A percentile compares a stretch with the other conserved stretches of the same genome.
phyloP scores from a whole-genome alignment of 805 yeast genomes.

The Suhomyces prunicola region DNA sequence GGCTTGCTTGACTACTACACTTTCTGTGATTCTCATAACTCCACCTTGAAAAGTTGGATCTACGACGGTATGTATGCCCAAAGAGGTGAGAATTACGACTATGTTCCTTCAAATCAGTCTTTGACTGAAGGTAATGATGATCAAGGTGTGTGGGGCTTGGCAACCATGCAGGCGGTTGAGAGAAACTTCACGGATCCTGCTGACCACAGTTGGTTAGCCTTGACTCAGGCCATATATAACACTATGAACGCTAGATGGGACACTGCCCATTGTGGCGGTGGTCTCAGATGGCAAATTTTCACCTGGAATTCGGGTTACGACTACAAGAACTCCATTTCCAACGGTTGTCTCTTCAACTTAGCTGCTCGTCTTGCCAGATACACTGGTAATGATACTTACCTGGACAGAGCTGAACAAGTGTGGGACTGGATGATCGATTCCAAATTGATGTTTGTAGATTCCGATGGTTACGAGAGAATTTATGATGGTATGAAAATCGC shows the following conservation, averaged over 20 bases:
- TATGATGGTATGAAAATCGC: slow-evolving; percentile 59
- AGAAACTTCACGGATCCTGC: slow-evolving; percentile 48
- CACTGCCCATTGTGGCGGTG: slow-evolving; percentile 68
- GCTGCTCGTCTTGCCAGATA: slow-evolving; percentile 86
- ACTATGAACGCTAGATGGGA: slow-evolving; percentile 94
- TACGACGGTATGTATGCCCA: slow-evolving; percentile 42
- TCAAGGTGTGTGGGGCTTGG: slow-evolving; percentile 52
- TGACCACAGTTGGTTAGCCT: slow-evolving; percentile 72
- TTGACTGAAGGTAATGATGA: slow-evolving; percentile 51
- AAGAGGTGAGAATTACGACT: slow-evolving; percentile 39
- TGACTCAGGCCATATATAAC: slow-evolving; percentile 87
- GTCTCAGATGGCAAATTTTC: slow-evolving; percentile 94
- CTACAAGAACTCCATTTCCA: slow-evolving; percentile 88
- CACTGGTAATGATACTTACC: slow-evolving; percentile 70
- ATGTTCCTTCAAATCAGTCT: slow-evolving; percentile 45
- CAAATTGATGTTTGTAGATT: slow-evolving; percentile 14
- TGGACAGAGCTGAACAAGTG: slow-evolving; percentile 67
- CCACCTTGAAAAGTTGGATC: slow-evolving; percentile 26
- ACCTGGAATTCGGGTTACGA: slow-evolving; percentile 92
- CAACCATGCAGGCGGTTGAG: slow-evolving; percentile 46
- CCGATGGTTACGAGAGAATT: slow-evolving; percentile 30
- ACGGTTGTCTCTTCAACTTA: slow-evolving; percentile 83
- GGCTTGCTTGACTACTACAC: slow-evolving; percentile 41
- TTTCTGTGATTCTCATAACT: slow-evolving; percentile 35
- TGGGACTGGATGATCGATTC: slow-evolving; percentile 75